phyloP scores from a whole-genome alignment of 164 flowering plant species.

The Taxillus chinensis region DNA sequence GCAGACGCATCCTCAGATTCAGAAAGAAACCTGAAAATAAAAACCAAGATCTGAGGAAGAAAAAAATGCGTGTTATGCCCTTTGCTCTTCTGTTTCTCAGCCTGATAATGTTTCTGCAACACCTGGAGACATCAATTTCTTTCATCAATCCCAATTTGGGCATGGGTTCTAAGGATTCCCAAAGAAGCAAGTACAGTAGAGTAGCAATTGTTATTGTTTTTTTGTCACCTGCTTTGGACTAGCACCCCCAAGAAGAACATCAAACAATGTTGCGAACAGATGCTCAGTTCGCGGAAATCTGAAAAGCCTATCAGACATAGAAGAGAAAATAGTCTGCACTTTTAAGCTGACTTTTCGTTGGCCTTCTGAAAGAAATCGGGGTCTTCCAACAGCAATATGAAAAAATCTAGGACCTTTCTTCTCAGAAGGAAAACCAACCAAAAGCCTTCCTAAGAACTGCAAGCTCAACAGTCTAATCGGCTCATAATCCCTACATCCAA shows the following conservation, averaged over 20 bases:
- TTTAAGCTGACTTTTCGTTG: conserved; percentile 37
- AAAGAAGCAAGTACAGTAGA: too few relatives aligned
- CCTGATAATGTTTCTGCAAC: conserved; percentile 59
- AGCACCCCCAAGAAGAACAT: conserved; percentile 99
- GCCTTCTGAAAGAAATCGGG: conserved; percentile 56
- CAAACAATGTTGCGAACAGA: conserved; percentile 87
- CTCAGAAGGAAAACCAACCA: conserved; percentile 90
- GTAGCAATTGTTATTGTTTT: not conserved
- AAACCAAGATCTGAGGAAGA: conserved; percentile 76
- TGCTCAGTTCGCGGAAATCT: conserved; percentile 72
- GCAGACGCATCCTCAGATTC: conserved; percentile 41
- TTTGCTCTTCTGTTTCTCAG: conserved; percentile 52
- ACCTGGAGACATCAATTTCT: conserved; percentile 39
- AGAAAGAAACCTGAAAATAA: conserved; percentile 74
- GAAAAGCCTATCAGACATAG: conserved; percentile 80
- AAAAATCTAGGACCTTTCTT: conserved; percentile 85
- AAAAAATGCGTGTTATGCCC: conserved; percentile 61
- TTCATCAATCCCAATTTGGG: too few relatives aligned
- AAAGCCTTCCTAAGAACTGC: conserved; percentile 87
- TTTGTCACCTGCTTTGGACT: conserved; percentile 90
- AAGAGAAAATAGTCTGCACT: conserved; percentile 58
- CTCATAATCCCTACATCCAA: conserved; percentile 63
- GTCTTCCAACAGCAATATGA: conserved; percentile 59
- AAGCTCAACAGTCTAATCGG: conserved; percentile 84
- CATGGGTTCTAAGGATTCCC: too few relatives aligned